A percentile compares a stretch with the other conserved stretches of the same genome.
phyloP scores from a whole-genome alignment of 139 green algal species.

The Asterochloris sp. region DNA sequence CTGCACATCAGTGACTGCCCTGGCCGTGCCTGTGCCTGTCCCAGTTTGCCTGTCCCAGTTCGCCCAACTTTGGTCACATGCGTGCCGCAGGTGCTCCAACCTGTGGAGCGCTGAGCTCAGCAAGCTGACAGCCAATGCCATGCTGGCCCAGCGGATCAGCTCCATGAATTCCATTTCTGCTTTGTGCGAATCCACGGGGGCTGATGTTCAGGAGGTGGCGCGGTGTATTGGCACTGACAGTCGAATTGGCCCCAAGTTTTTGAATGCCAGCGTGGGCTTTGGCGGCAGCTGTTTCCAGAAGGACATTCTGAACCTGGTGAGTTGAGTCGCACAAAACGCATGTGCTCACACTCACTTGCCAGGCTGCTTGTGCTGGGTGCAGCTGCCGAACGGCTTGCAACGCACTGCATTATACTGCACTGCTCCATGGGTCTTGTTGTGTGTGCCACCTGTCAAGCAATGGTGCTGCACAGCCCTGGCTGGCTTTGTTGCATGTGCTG shows the following conservation, averaged over 20 bases:
- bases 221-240: slow-evolving; percentile 92
- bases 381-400: slow-evolving; percentile 94
- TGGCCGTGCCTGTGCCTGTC: too few relatives aligned
- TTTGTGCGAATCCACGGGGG: slow-evolving; percentile 94
- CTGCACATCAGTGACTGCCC: too few relatives aligned
- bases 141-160: slow-evolving; percentile 97
- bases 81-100: slow-evolving; percentile 58
- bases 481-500: too few relatives aligned
- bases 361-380: slow-evolving; percentile 62
- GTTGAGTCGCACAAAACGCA: too few relatives aligned
- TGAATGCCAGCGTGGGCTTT: slow-evolving; percentile 97
- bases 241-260: slow-evolving; percentile 96
- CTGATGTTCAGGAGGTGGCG: slow-evolving; percentile 90
- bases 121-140: slow-evolving; percentile 98
- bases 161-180: slow-evolving; percentile 99
- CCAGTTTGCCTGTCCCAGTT: too few relatives aligned
- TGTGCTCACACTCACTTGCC: background rate
- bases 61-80: too few relatives aligned
- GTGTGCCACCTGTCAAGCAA: too few relatives aligned
- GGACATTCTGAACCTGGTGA: slow-evolving; percentile 95
- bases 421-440: too few relatives aligned
- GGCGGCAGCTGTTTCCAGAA: slow-evolving; percentile 99
- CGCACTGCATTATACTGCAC: slow-evolving; percentile 30
- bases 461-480: too few relatives aligned
- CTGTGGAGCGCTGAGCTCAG: slow-evolving; percentile 97